These are phyloP conservation scores for Parafenestella ontariensis DNA, from an alignment of 2,329 filamentous ascomycete genomes.

Conservation along the genomic window DNA sequence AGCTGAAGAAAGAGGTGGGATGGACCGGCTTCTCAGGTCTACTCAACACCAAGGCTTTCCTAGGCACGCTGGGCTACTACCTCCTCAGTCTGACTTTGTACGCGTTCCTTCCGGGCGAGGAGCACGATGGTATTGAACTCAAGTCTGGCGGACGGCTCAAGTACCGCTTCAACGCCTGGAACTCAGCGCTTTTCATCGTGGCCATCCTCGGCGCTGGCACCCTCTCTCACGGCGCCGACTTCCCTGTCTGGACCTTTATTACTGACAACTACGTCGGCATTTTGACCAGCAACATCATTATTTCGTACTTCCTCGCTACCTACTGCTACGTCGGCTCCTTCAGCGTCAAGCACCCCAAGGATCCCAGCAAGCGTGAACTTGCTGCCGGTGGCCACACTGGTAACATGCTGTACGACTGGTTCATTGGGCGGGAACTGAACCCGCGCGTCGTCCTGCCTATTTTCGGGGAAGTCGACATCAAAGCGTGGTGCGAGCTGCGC, in stretches of 20 bases:
- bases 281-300: conserved; percentile 80
- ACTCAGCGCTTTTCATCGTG: conserved; percentile 76
- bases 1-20: conserved; percentile 79
- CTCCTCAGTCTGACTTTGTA: conserved; percentile 76
- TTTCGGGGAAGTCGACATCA: conserved; percentile 87
- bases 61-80: conserved; percentile 80
- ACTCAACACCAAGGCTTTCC: conserved; percentile 71
- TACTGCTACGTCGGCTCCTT: conserved; percentile 87
- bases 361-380: conserved; percentile 75
- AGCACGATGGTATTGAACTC: conserved; percentile 74
- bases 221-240: conserved; percentile 76
- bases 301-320: conserved; percentile 74
- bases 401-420: conserved; percentile 93
- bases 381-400: conserved; percentile 82
- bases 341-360: conserved; percentile 73
- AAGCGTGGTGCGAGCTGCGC: conserved; percentile 87
- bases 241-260: conserved; percentile 90
- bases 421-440: conserved; percentile 94
- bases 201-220: conserved; percentile 77
- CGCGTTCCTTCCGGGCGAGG: conserved; percentile 75
- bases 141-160: conserved; percentile 74
- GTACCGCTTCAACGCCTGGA: conserved; percentile 81
- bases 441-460: conserved; percentile 80
- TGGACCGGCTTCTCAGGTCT: conserved; percentile 81
- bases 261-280: conserved; percentile 89